Conservation (phyloP, 1,284 basidiomycete species). For the Grifola frondosa region DNA sequence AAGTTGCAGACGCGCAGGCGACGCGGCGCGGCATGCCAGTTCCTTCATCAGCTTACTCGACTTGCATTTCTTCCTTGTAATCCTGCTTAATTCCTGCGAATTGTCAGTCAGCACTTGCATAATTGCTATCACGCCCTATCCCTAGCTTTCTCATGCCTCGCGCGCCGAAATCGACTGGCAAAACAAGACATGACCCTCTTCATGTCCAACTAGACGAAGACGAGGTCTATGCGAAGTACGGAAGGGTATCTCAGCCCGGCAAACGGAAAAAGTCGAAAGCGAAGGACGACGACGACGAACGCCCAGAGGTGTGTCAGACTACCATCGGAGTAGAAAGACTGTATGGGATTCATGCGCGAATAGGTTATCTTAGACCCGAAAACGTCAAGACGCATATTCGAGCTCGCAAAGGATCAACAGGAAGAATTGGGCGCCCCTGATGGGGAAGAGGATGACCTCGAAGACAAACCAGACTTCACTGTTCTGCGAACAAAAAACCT, state of each 20-base stretch:
- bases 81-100: constrained; percentile 7
- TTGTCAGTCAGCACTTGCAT: constrained; percentile 2
- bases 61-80: background rate
- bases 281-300: constrained; percentile 49
- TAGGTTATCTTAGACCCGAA: constrained; percentile 82
- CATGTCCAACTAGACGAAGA: constrained; percentile 80
- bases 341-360: background rate
- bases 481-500: constrained; percentile 33
- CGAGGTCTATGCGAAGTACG: constrained; percentile 73
- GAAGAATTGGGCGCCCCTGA: constrained; percentile 74
- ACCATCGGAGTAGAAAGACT: background rate
- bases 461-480: constrained; percentile 32
- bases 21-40: no score
- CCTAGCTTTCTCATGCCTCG: constrained; percentile 60
- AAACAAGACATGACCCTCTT: constrained; percentile 81
- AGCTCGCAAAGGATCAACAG: constrained; percentile 92
- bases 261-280: constrained; percentile 65
- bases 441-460: constrained; percentile 47
- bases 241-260: constrained; percentile 70
- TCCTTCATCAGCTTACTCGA: background rate
- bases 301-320: constrained; percentile 49
- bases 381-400: constrained; percentile 87
- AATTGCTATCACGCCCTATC: background rate
- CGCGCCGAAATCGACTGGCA: constrained; percentile 48
- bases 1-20: constrained; percentile 14